Conservation (phyloP, 1,139 yeast genomes). For the Pichia sp. region DNA sequence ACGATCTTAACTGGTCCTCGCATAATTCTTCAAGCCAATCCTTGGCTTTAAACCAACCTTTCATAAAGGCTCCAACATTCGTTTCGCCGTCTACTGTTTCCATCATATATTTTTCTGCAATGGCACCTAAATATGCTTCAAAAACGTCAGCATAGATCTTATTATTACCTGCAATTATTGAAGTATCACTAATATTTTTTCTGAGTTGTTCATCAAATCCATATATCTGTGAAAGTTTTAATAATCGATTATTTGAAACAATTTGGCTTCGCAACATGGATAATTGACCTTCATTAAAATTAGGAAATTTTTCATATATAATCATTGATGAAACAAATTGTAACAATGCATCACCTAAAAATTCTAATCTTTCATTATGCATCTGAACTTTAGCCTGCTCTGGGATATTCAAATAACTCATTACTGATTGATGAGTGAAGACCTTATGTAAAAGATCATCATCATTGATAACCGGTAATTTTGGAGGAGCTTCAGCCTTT, state of each 20-base stretch:
- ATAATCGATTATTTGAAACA: slow-evolving; percentile 65
- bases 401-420: slow-evolving; percentile 50
- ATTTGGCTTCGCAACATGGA: slow-evolving; percentile 63
- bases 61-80: slow-evolving; percentile 40
- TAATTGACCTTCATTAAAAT: slow-evolving; percentile 72
- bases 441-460: slow-evolving; percentile 56
- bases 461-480: slow-evolving; percentile 61
- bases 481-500: slow-evolving; percentile 43
- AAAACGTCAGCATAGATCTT: slow-evolving; percentile 70
- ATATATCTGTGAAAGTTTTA: slow-evolving; percentile 63
- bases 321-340: slow-evolving; percentile 65
- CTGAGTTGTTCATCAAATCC: slow-evolving; percentile 58
- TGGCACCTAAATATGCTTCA: slow-evolving; percentile 85
- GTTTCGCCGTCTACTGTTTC: slow-evolving; percentile 17
- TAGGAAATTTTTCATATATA: slow-evolving; percentile 60
- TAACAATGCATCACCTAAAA: slow-evolving; percentile 81
- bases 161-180: slow-evolving; percentile 35
- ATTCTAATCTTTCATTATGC: slow-evolving; percentile 87
- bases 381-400: slow-evolving; percentile 48
- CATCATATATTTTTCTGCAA: slow-evolving; percentile 28
- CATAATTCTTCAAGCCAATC: slow-evolving; percentile 56
- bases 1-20: slow-evolving; percentile 31
- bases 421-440: slow-evolving; percentile 74
- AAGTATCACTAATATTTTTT: slow-evolving; percentile 36
- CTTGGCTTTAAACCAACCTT: slow-evolving; percentile 41